Conservation (phyloP, 2,329 filamentous ascomycete genomes). For the Ophiostoma pallidulum region DNA sequence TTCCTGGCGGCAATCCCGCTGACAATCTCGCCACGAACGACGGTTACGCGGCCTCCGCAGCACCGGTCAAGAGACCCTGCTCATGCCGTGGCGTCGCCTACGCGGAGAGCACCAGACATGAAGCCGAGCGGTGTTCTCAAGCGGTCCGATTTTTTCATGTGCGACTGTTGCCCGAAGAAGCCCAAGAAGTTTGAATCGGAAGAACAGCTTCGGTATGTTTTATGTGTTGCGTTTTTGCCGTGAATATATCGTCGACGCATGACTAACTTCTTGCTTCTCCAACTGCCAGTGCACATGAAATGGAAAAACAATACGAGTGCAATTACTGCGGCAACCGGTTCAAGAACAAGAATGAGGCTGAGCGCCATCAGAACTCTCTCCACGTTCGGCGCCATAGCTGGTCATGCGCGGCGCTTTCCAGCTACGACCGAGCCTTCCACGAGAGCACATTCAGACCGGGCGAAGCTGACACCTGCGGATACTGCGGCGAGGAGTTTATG, state of each 20-base stretch:
- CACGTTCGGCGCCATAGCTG: slow-evolving; percentile 89
- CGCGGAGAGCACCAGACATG: slow-evolving; percentile 40
- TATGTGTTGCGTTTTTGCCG: background rate
- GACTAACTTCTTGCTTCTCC: background rate
- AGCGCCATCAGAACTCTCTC: slow-evolving; percentile 90
- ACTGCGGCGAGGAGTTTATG: slow-evolving; percentile 84
- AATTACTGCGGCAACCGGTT: slow-evolving; percentile 89
- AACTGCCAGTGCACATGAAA: slow-evolving; percentile 71
- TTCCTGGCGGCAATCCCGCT: slow-evolving; percentile 40
- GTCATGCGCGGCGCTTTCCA: slow-evolving; percentile 82
- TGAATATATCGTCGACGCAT: background rate
- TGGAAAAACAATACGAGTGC: slow-evolving; percentile 95
- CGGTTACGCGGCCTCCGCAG: slow-evolving; percentile 37
- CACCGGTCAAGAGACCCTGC: slow-evolving; percentile 33
- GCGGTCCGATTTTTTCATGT: slow-evolving; percentile 48
- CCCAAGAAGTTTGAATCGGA: slow-evolving; percentile 86
- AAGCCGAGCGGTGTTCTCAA: slow-evolving; percentile 34
- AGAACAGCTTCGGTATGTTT: slow-evolving; percentile 70
- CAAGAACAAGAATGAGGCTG: slow-evolving; percentile 98
- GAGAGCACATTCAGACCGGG: slow-evolving; percentile 59
- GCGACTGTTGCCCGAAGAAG: slow-evolving; percentile 94
- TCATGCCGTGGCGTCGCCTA: slow-evolving; percentile 35
- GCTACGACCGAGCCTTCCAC: slow-evolving; percentile 77
- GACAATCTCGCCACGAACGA: slow-evolving; percentile 39
- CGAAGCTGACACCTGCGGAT: slow-evolving; percentile 76